Conservation (phyloP, 1,139 yeast genomes). For the Chernovozyma sophiae-reginae region DNA sequence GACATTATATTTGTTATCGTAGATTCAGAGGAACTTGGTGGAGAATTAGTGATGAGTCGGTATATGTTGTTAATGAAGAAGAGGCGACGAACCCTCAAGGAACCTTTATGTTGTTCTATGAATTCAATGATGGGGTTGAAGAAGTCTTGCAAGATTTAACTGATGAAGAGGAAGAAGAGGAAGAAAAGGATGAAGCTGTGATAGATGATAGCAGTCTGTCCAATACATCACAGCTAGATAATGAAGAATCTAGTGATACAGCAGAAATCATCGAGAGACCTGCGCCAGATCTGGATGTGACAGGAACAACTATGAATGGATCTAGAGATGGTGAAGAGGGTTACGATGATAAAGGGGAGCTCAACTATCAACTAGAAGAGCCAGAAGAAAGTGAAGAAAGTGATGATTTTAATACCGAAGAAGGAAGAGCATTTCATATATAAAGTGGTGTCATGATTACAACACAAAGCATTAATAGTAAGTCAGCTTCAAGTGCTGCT, state of each 20-base stretch:
- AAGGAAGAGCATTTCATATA: constrained; percentile 22
- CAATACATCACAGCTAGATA: neutral
- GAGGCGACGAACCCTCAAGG: constrained; percentile 84
- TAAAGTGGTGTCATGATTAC: too few species aligned
- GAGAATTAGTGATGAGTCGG: constrained; percentile 89
- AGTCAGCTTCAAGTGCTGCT: too few species aligned
- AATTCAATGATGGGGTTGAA: constrained; percentile 41
- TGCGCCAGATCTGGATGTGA: constrained; percentile 1
- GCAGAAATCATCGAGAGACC: neutral
- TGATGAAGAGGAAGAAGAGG: constrained; percentile 36
- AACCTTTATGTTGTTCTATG: constrained; percentile 89
- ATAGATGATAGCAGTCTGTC: neutral
- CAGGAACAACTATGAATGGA: constrained; percentile 1
- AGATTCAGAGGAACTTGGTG: constrained; percentile 85
- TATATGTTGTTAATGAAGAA: constrained; percentile 69
- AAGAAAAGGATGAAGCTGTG: constrained; percentile 16
- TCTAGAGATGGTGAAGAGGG: constrained; percentile 11
- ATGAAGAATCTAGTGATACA: neutral
- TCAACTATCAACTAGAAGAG: too few species aligned
- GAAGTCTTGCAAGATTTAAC: constrained; percentile 26
- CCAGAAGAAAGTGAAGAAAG: too few species aligned
- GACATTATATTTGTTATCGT: constrained; percentile 88
- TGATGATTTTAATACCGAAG: constrained; percentile 14
- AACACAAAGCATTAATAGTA: too few species aligned
- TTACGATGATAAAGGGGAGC: too few species aligned